Percentiles rank a stretch among this genome's conserved stretches.
Conservation (phyloP, 2,329 filamentous ascomycete genomes). For the Apiospora sp. region DNA sequence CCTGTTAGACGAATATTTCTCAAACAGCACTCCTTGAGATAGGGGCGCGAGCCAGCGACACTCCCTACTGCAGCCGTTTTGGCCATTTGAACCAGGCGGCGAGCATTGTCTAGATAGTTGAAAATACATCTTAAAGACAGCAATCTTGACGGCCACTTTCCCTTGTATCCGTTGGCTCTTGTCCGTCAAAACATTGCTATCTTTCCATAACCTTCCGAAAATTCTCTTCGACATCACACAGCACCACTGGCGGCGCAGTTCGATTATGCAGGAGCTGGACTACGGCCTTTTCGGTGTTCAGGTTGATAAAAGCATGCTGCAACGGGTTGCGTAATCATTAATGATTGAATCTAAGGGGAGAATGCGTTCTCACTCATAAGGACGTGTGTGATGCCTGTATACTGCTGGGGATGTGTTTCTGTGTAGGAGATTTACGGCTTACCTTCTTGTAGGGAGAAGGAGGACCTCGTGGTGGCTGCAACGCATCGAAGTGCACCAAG, state of each 20-base stretch:
- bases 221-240: background rate
- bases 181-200: background rate
- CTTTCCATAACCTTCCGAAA: background rate
- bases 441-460: background rate
- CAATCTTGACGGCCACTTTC: too few relatives aligned
- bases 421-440: background rate
- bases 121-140: background rate
- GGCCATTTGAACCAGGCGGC: background rate
- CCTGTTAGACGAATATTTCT: too few relatives aligned
- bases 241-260: too few relatives aligned
- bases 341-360: background rate
- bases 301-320: background rate
- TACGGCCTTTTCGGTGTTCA: background rate
- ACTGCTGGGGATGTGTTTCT: background rate
- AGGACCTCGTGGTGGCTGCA: background rate
- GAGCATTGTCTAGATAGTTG: too few relatives aligned
- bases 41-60: background rate
- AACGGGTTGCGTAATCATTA: background rate
- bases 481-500: background rate
- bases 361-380: background rate
- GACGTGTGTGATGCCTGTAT: background rate
- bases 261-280: background rate
- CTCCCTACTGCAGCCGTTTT: background rate
- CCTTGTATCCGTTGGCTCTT: background rate
- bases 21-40: background rate